phyloP scores from a whole-genome alignment of 345 rosid genomes.

The Mercurialis annua region DNA sequence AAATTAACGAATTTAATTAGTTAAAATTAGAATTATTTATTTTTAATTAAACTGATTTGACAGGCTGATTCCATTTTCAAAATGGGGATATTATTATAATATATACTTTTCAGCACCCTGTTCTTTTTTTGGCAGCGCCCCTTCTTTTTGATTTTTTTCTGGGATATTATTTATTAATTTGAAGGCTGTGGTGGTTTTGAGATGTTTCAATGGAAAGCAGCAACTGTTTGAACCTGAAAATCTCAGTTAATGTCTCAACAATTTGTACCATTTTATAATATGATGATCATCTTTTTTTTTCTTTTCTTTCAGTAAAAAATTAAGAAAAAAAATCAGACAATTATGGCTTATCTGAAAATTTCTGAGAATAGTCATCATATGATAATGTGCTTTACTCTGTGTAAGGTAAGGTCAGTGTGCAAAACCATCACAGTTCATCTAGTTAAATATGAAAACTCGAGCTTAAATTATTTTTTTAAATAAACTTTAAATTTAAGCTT shows the following conservation, averaged over 20 bases:
- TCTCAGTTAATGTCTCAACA: neutral
- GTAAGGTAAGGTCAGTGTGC: neutral
- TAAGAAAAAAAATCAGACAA: neutral
- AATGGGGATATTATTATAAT: no score
- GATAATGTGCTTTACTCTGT: neutral
- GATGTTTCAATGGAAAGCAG: no score
- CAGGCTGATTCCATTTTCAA: conserved; percentile 4
- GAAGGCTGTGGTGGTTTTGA: no score
- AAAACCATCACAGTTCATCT: conserved; percentile 5
- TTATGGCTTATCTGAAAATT: conserved; percentile 17
- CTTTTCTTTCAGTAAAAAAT: neutral
- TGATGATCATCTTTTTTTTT: neutral
- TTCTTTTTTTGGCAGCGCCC: neutral
- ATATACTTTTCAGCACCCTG: conserved; percentile 8
- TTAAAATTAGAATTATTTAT: no score
- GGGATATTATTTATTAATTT: no score
- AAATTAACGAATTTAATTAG: no score
- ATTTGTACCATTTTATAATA: neutral
- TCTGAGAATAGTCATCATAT: conserved; percentile 10
- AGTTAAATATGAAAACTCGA: no score
- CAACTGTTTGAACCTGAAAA: neutral
- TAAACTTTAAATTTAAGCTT: no score
- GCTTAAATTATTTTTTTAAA: no score
- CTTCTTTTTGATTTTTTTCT: no score
- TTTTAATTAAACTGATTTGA: no score